These are phyloP conservation scores for Hysterangium stoloniferum DNA, from an alignment of 768 basidiomycete species.

Conservation along the genomic window DNA sequence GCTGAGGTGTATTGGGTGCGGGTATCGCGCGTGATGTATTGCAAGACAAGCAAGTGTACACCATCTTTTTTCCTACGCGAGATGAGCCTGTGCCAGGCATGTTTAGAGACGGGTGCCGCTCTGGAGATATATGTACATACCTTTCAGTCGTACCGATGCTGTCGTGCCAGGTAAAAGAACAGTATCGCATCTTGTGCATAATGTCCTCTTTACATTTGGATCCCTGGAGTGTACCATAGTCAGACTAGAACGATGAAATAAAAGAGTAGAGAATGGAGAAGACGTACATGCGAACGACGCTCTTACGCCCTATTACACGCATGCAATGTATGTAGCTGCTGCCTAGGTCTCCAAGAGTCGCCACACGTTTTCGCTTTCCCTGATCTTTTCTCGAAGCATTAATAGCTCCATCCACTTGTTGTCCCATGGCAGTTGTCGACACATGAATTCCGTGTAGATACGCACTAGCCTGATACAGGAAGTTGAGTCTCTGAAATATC, in stretches of 20 bases:
- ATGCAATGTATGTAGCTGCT: constrained; percentile 57
- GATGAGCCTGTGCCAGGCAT: constrained; percentile 29
- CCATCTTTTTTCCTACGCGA: constrained; percentile 46
- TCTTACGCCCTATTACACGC: constrained; percentile 65
- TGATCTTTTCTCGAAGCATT: background rate
- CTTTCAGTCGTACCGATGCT: constrained; percentile 53
- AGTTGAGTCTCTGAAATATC: constrained; percentile 76
- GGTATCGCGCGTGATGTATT: constrained; percentile 55
- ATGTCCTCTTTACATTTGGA: constrained; percentile 71
- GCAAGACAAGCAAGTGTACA: constrained; percentile 55
- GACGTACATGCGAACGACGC: constrained; percentile 67
- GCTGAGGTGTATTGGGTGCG: constrained; percentile 34
- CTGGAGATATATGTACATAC: constrained; percentile 28
- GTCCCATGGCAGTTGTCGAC: constrained; percentile 16
- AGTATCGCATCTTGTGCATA: constrained; percentile 63
- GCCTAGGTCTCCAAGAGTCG: constrained; percentile 44
- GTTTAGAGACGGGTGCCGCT: constrained; percentile 15
- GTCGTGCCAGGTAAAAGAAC: constrained; percentile 64
- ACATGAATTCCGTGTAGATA: constrained; percentile 17
- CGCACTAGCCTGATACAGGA: constrained; percentile 65
- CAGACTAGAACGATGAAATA: background rate
- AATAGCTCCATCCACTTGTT: background rate
- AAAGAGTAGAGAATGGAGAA: background rate
- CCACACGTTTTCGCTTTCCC: constrained; percentile 20
- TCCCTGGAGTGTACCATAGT: constrained; percentile 35